A percentile compares a stretch with the other conserved stretches of the same genome.
Conservation (phyloP, 2,329 filamentous ascomycete species). For the Penicillium olsonii region DNA sequence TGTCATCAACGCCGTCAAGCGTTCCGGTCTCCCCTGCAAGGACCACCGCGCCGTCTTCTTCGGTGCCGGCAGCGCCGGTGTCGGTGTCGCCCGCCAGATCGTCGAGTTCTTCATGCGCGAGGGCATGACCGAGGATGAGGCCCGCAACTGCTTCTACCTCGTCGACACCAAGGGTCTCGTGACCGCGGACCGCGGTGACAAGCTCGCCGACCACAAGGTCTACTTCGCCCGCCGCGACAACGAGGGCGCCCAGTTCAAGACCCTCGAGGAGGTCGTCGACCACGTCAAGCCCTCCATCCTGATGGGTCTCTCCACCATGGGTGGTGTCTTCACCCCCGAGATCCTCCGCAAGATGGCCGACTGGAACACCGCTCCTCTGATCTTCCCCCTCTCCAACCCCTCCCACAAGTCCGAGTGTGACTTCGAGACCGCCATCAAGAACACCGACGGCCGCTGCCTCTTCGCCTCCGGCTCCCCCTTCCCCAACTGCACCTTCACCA, state of each 20-base stretch:
- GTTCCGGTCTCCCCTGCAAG: conserved; percentile 79
- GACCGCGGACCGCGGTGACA: conserved; percentile 88
- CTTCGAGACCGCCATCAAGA: conserved; percentile 86
- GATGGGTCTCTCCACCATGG: conserved; percentile 90
- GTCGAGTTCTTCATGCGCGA: conserved; percentile 95
- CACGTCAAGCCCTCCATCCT: conserved; percentile 94
- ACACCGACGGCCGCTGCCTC: conserved; percentile 87
- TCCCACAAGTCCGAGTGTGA: conserved; percentile 97
- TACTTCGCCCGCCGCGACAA: conserved; percentile 69
- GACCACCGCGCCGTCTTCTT: conserved; percentile 96
- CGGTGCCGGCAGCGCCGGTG: conserved; percentile 91
- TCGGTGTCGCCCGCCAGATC: conserved; percentile 96
- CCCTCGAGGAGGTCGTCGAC: conserved; percentile 86
- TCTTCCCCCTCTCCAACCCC: conserved; percentile 96
- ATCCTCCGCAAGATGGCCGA: conserved; percentile 67
- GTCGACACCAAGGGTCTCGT: conserved; percentile 97
- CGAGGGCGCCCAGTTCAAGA: conserved; percentile 67
- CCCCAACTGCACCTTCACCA: conserved; percentile 68
- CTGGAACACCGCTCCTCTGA: conserved; percentile 77
- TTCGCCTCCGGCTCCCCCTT: conserved; percentile 97
- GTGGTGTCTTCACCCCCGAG: conserved; percentile 88
- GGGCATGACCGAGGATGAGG: conserved; percentile 83
- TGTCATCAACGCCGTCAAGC: conserved; percentile 74
- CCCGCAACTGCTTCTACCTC: conserved; percentile 91
- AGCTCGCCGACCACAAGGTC: conserved; percentile 82